Percentiles rank a stretch among this genome's conserved stretches.
Conservation (phyloP, 2,329 filamentous ascomycete species). For the Penicillium sp. region DNA sequence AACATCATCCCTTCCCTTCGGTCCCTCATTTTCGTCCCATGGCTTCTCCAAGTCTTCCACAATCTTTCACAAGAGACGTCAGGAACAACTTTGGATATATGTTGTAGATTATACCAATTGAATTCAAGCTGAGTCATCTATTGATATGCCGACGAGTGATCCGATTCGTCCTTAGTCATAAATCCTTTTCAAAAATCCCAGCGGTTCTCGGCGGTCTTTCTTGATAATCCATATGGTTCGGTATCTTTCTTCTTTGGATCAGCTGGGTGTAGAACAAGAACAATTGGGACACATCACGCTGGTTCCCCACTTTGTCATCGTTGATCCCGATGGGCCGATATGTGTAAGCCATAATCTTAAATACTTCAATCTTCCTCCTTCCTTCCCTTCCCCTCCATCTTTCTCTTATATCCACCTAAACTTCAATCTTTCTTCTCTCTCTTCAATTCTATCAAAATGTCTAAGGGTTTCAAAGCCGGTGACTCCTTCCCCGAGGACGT, state of each 20-base stretch:
- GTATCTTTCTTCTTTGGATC: slow-evolving; percentile 39
- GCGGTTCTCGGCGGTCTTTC: slow-evolving; percentile 38
- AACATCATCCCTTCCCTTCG: background rate
- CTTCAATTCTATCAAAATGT: slow-evolving; percentile 46
- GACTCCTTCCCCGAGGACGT: slow-evolving; percentile 80
- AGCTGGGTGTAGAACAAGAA: slow-evolving; percentile 26
- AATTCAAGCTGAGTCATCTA: background rate
- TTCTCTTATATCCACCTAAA: slow-evolving; percentile 6
- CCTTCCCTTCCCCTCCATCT: slow-evolving; percentile 12
- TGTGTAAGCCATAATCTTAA: slow-evolving; percentile 25
- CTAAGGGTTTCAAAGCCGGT: slow-evolving; percentile 69
- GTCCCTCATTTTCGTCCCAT: background rate
- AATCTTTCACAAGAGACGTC: no score
- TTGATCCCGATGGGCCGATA: slow-evolving; percentile 28
- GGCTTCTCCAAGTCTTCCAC: no score
- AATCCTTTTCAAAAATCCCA: background rate
- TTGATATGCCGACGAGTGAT: background rate
- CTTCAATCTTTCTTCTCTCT: slow-evolving; percentile 5
- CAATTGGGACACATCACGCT: no score
- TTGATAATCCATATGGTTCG: slow-evolving; percentile 37
- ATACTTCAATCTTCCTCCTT: slow-evolving; percentile 13
- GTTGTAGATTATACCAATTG: no score
- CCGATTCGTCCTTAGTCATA: background rate
- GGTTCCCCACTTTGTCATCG: slow-evolving; percentile 17
- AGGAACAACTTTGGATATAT: no score